Base-by-base conservation (phyloP, 2,329 filamentous ascomycete species). In the Dryadomyces quercus-mongolicae region DNA sequence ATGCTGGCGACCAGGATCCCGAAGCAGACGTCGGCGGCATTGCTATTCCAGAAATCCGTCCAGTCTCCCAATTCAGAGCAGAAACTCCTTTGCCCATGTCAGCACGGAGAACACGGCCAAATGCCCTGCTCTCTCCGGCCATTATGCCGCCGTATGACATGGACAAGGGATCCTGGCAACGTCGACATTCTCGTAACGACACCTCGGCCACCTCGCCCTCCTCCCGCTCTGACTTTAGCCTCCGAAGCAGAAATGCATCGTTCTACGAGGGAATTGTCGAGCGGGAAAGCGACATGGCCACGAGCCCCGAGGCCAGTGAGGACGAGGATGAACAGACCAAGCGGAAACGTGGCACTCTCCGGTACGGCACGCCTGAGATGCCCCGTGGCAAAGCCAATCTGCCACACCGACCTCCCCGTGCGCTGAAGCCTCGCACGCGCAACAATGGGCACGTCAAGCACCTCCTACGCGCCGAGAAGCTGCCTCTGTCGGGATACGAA, bases 401-500 rank as follows among this genome's bases (percentile, higher is more conserved):
- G 13, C 67, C 68, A 1, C 66, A 70, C 42, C 59, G 69, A 3
- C 64, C 69, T 0, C 63, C 69, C 1, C 66, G 62, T 12, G 66
- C 64, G 5, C 60, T 73, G 20, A 69, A 67, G 25, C 66, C 71
- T 2, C 64, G 71, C 12, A 61, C 64, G 1, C 61, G 66, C 10
- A 60, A 63, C 31, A 59, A 65, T 34, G 62, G 63, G 42, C 66
- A 68, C 22, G 57, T 63, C 40, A 70, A 67, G 58, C 69, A 67
- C 47, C 65, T 67, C 0, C 68, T 67, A 0, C 65, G 71, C 22
- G 67, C 68, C 5, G 70, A 75, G 58, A 71, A 71, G 58, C 60
- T 73, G 15, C 70, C 72, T 10, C 59, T 76, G 42, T 75, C 75
- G 2, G 83, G 83, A 0, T 86, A 87, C 61, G 80, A 85, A 59